Evolutionary conservation across 106 monocot species (phyloP), one percentile per base, ranked within the genome.

Genomic region (Dendrobium officinale): DNA sequence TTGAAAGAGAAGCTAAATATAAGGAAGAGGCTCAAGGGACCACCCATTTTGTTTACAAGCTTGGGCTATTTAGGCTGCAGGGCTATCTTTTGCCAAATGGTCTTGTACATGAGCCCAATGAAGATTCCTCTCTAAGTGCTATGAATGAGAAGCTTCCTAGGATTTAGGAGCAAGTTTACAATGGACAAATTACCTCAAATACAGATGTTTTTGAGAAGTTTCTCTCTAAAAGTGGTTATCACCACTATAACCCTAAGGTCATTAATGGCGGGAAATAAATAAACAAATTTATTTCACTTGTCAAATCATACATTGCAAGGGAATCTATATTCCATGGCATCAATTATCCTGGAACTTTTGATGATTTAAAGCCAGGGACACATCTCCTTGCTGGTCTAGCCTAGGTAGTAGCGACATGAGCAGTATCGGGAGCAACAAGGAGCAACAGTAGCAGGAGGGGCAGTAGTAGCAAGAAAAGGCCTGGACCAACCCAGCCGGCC

Each of bases 141-240:
- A 94, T 97, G 97, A 94, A 94, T 75, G 92, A 87, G 77, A 94
- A 97, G 74, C 88, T 97, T 55, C 89, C 85, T 51, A 91, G 84
- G 85, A 88, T 97, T 82, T 94, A 97, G 84, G 97, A 97, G 79
- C 88, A 91, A 84, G 90, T 97, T 81, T 97, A 97, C 67, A 94
- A 90, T 89, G 92, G 94, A 5, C 87, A 97, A 54, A 92, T 97
- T 22, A 82, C 70, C 47, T 89, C 94, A 73, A 83, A 84, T 68
- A 97, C 94, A 26, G 90, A 97, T 85, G 79, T 97, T 3, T 86
- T 97, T 77, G 97, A 91, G 6, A 90, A 91, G 55, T 94, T 97
- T 84, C 87, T 94, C 27, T 92, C 92, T 67, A 90, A 91, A 80
- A 86, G 84, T 84, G 85, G 97, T 72, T 89, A 89, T 79, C 80